phyloP scores from a whole-genome alignment of 257 asterid genomes.

The Solanum paucissectum region DNA sequence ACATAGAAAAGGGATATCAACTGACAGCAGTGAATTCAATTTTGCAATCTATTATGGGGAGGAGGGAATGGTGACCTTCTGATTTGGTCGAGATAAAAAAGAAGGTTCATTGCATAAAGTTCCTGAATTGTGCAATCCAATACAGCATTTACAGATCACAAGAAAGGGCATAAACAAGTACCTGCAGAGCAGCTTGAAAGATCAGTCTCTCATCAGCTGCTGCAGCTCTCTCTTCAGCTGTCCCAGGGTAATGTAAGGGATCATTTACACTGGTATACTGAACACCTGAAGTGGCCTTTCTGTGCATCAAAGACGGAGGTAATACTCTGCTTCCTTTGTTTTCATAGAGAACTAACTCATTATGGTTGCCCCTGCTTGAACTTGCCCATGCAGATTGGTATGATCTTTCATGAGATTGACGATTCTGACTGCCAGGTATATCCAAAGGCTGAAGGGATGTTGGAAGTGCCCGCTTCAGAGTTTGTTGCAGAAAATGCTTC shows the following conservation, averaged over 20 bases:
- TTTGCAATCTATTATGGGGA: background rate
- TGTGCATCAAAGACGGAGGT: constrained; percentile 44
- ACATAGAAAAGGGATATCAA: background rate
- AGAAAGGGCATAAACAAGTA: constrained; percentile 14
- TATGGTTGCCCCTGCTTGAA: constrained; percentile 22
- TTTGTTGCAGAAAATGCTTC: constrained; percentile 18
- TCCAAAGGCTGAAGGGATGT: constrained; percentile 32
- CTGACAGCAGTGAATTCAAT: background rate
- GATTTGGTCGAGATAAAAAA: background rate
- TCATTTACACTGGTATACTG: constrained; percentile 36
- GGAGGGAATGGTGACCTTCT: background rate
- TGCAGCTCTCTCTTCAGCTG: constrained; percentile 56
- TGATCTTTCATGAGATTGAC: constrained; percentile 31
- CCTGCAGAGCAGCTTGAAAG: constrained; percentile 95
- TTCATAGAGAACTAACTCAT: constrained; percentile 25
- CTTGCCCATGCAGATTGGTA: constrained; percentile 29
- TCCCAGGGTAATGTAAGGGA: constrained; percentile 37
- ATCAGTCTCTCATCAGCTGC: constrained; percentile 89
- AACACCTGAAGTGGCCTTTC: constrained; percentile 29
- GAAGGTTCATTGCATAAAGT: background rate
- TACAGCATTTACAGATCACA: background rate
- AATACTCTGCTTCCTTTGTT: constrained; percentile 45
- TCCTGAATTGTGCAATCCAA: background rate
- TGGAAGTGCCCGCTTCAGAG: constrained; percentile 43
- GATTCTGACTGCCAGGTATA: constrained; percentile 37